Conservation (phyloP, 768 basidiomycete genomes). For the Myochromella boudieri region DNA sequence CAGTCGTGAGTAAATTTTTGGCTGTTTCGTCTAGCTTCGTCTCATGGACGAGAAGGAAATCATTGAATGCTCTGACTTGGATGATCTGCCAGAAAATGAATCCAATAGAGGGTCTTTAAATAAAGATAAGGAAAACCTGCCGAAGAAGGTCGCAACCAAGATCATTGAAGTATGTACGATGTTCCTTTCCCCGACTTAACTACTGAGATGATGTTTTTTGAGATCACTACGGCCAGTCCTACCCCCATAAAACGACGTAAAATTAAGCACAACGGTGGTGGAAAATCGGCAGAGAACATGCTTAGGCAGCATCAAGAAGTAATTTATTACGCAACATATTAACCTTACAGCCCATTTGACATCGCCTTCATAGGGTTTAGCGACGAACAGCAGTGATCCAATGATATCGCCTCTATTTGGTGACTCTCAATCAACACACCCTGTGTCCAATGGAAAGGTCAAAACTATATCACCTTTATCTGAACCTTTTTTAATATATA, state of each 20-base stretch:
- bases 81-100: slow-evolving; percentile 18
- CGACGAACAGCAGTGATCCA: slow-evolving; percentile 49
- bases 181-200: too few relatives aligned
- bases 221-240: background rate
- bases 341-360: background rate
- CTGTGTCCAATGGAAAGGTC: slow-evolving; percentile 26
- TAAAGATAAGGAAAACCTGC: background rate
- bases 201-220: too few relatives aligned
- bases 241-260: background rate
- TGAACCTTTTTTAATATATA: background rate
- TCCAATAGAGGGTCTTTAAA: background rate
- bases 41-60: slow-evolving; percentile 25
- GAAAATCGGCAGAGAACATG: slow-evolving; percentile 4
- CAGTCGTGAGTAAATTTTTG: slow-evolving; percentile 26
- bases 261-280: background rate
- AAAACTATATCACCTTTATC: slow-evolving; percentile 9
- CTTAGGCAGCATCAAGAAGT: too few relatives aligned
- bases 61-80: slow-evolving; percentile 40
- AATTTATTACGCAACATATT: background rate
- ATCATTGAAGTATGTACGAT: background rate
- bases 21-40: background rate
- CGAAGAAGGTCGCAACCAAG: background rate
- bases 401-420: slow-evolving; percentile 62
- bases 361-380: slow-evolving; percentile 6
- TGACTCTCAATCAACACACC: slow-evolving; percentile 48